These are phyloP conservation scores for Chamaecrista fasciculata DNA, from an alignment of 306 rosid genomes.

Conservation along the genomic window DNA sequence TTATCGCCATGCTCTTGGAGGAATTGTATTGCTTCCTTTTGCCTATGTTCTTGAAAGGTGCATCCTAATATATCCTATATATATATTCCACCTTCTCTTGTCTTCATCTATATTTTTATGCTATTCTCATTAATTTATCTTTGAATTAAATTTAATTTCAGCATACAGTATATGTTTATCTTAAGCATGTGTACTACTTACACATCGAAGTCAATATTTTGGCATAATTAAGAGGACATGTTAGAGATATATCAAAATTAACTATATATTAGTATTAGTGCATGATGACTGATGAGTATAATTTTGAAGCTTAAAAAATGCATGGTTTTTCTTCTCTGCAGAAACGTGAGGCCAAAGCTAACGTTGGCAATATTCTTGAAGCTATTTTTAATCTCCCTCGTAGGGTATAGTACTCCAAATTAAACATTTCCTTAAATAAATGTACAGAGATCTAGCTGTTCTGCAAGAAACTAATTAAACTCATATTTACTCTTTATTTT, in stretches of 20 bases:
- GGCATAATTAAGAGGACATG: no score
- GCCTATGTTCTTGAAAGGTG: conserved; percentile 51
- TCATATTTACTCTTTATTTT: background rate
- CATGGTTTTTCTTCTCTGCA: conserved; percentile 7
- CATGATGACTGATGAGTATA: no score
- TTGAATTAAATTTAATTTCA: no score
- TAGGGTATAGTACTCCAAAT: conserved; percentile 17
- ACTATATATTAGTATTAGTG: no score
- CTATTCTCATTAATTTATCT: no score
- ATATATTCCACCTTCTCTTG: no score
- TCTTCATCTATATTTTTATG: background rate
- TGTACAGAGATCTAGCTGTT: background rate
- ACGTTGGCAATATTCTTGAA: conserved; percentile 33
- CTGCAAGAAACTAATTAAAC: background rate
- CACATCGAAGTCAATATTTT: no score
- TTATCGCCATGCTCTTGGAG: conserved; percentile 37
- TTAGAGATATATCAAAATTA: no score
- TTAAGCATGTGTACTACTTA: no score
- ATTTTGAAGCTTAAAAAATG: no score
- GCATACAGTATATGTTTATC: no score
- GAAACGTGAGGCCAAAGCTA: conserved; percentile 31
- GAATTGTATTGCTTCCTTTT: conserved; percentile 37
- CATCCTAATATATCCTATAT: background rate
- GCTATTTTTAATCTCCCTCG: conserved; percentile 28
- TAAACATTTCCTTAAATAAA: background rate